A percentile compares a stretch with the other conserved stretches of the same genome.
These are phyloP conservation scores for Prunus persica DNA, from an alignment of 306 rosid species.

Conservation along the genomic window Prunus_persica_NCBIv2 NC_034010.1:24717001-24717500, in stretches of 20 bases:
- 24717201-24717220: slow-evolving; percentile 72
- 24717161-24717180: slow-evolving; percentile 86
- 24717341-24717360: background rate
- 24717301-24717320: slow-evolving; percentile 26
- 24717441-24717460: too few relatives aligned
- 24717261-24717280: slow-evolving; percentile 95
- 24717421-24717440: too few relatives aligned
- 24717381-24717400: too few relatives aligned
- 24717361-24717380: background rate
- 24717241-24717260: slow-evolving; percentile 89
- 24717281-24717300: slow-evolving; percentile 62
- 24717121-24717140: slow-evolving; percentile 85
- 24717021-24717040: background rate
- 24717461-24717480: too few relatives aligned
- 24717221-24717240: slow-evolving; percentile 73
- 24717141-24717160: slow-evolving; percentile 77
- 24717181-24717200: slow-evolving; percentile 81
- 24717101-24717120: slow-evolving; percentile 92
- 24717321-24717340: background rate
- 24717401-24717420: too few relatives aligned
- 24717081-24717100: slow-evolving; percentile 76
- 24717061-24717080: slow-evolving; percentile 74
- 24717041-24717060: slow-evolving; percentile 5
- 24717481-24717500: too few relatives aligned
- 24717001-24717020: slow-evolving; percentile 15